phyloP scores from a whole-genome alignment of 176 grass and related monocot species.

The Cymbopogon citratus region DNA sequence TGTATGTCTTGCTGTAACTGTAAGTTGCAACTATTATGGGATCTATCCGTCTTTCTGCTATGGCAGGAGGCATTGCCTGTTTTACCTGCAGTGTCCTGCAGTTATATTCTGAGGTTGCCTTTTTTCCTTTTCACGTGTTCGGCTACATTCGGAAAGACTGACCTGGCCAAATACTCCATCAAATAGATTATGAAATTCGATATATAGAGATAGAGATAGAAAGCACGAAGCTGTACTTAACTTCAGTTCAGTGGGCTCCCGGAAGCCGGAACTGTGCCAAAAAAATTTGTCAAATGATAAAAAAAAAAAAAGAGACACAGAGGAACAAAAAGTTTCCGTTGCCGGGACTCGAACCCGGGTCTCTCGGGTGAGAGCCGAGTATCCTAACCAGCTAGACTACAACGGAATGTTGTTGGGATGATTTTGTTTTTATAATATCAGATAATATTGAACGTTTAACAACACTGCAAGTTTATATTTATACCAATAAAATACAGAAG shows the following conservation, averaged over 20 bases:
- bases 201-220: not conserved
- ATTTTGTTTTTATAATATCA: too few relatives aligned
- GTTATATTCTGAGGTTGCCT: not conserved
- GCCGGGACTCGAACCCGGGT: conserved; percentile 77
- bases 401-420: conserved; percentile 9
- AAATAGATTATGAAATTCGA: not conserved
- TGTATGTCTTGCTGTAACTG: not conserved
- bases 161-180: not conserved
- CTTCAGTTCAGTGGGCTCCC: not conserved
- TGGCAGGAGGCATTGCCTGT: not conserved
- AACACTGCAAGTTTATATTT: too few relatives aligned
- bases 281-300: not conserved
- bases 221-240: not conserved
- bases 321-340: conserved; percentile 23
- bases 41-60: not conserved
- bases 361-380: conserved; percentile 80
- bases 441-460: too few relatives aligned
- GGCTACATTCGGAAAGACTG: not conserved
- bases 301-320: too few relatives aligned
- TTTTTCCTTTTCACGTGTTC: not conserved
- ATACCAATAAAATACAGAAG: too few relatives aligned
- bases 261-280: too few relatives aligned
- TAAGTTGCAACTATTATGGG: not conserved
- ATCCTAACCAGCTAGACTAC: conserved; percentile 79
- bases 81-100: not conserved